Evolutionary conservation across 2,329 filamentous ascomycete species (phyloP), one percentile per base, ranked within the genome.

Genomic region (Furcasterigmium sp.): DNA sequence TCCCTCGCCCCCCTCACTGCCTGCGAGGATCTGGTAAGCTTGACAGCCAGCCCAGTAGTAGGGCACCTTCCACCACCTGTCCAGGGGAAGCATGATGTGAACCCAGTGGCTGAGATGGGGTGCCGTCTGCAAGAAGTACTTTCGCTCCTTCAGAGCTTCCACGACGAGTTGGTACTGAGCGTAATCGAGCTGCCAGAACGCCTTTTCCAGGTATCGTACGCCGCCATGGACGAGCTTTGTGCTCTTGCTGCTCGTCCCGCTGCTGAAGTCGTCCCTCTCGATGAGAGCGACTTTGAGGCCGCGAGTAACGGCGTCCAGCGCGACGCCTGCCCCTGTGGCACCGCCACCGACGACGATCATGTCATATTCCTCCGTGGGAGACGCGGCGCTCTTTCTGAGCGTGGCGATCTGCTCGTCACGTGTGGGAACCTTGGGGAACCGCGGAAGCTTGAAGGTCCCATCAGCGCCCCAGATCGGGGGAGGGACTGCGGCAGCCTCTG

Each of bases 1-100:
- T 55, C 80, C 89, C 64, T 94, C 88, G 56, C 94, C 91, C 43
- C 89, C 89, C 63, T 94, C 88, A 32, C 84, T 84, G 13, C 88
- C 88, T 54, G 89, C 89, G 51, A 94, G 74, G 54, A 90, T 80
- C 64, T 94, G 89, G 64, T 94, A 95, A 53, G 81, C 79, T 63
- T 94, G 94, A 47, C 82, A 86, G 40, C 84, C 84, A 30, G 75
- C 78, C 84, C 84, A 87, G 61, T 85, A 87, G 64, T 88, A 87
- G 6, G 84, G 84, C 18, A 79, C 82, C 61, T 87, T 84, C 81
- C 82, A 87, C 84, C 83, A 87, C 58, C 80, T 82, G 60, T 85
- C 78, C 45, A 88, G 68, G 5, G 84, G 84, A 49, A 87, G 70
- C 84, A 87, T 87, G 54, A 88, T 87, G 19, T 84, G 84, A 18